Base-by-base conservation (phyloP, 495 filamentous ascomycete species). In the Annulohypoxylon nitens region DNA sequence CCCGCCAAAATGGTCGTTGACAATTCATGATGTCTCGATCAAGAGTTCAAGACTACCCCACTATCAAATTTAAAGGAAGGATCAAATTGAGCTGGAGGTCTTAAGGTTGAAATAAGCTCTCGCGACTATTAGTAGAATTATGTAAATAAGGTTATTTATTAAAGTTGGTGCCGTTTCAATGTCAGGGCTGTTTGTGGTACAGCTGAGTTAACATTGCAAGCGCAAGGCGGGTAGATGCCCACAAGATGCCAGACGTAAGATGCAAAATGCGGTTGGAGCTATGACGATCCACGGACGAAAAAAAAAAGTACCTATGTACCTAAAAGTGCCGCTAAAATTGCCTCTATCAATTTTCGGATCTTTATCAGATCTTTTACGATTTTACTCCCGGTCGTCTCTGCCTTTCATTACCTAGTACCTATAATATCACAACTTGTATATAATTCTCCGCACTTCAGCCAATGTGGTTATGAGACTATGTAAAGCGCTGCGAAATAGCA, bases 401-500 rank as follows among this genome's bases (percentile, higher is more conserved):
- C 25, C 25, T 25, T 25, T 57, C 33, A 20, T 9, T 9, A 23
- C 20, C 20, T 23, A 23, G 20, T 23, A 23, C 20, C 20, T 23
- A 23, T 23, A 12, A n/a, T 30, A 20, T 16, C n/a, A 37, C 51
- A 41, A 55, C 11, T 23, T 69, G 23, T 54, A 54, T 54, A 54
- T 18, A 34, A 34, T 55, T 20, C 5, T 39, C 30, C 10, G 30
- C 58, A 36, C 12, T 33, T 34, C 53, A 16, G 54, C 63, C 58
- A 67, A 75, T 77, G 77, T 63, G 70, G 73, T 75, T 72, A 79
- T 79, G 77, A 79, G 64, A 75, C 64, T 61, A 77, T 77, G 77
- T 39, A 71, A 62, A 70, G 60, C 65, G 59, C 72, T 77, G 75
- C 68, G 8, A 16, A 39, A 26, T 30, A 54, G 73, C 68, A 73